Percentiles rank a stretch among this genome's conserved stretches.
These are phyloP conservation scores for Russula earlei DNA, from an alignment of 768 basidiomycete species.

Conservation along the genomic window DNA sequence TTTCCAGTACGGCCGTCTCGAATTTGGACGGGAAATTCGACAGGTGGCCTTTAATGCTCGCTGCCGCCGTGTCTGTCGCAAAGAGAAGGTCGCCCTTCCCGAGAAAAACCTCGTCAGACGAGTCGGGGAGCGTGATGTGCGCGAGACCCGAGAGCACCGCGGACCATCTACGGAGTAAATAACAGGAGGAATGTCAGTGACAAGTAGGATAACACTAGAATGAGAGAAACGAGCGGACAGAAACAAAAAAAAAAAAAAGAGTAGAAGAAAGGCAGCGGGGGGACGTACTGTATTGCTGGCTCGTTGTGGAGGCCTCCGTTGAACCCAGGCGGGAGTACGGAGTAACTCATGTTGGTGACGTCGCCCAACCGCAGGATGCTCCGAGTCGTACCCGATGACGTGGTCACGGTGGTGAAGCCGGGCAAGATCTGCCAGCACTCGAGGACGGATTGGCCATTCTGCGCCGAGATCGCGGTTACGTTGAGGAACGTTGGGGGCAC, in stretches of 20 bases:
- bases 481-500: conserved; percentile 10
- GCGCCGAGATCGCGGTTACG: conserved; percentile 10
- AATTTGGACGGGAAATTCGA: conserved; percentile 21
- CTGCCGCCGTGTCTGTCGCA: conserved; percentile 18
- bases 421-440: conserved; percentile 25
- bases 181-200: background rate
- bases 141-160: conserved; percentile 23
- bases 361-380: conserved; percentile 21
- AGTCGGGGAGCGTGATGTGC: conserved; percentile 21
- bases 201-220: background rate
- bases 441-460: conserved; percentile 16
- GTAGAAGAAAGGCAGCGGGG: too few species aligned
- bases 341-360: conserved; percentile 23
- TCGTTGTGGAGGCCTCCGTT: conserved; percentile 48
- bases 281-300: conserved; percentile 31
- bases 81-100: conserved; percentile 22
- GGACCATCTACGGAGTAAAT: conserved; percentile 15
- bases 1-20: conserved; percentile 22
- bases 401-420: conserved; percentile 21
- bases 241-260: too few species aligned
- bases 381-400: conserved; percentile 24
- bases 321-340: conserved; percentile 34
- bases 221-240: too few species aligned
- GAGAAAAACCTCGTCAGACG: conserved; percentile 15
- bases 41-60: conserved; percentile 20